Conservation (phyloP, 139 green algal genomes). For the Yamagishiella unicocca region DNA sequence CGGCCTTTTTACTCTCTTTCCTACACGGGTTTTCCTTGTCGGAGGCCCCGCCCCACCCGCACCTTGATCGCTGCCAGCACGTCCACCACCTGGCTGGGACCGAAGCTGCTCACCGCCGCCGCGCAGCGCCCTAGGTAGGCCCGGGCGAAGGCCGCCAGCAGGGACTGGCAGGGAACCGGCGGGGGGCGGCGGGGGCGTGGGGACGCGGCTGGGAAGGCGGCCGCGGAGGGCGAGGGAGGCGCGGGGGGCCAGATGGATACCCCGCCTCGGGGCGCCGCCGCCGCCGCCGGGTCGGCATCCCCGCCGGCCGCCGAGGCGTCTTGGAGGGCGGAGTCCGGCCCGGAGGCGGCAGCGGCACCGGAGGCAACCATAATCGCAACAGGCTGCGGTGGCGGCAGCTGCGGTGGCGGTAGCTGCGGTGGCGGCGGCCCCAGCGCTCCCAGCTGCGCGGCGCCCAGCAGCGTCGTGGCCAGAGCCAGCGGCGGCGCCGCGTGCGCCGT, state of each 20-base stretch:
- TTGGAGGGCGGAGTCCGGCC: too few relatives aligned
- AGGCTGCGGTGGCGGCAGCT: neutral
- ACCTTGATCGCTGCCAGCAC: slow-evolving; percentile 17
- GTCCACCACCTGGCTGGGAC: slow-evolving; percentile 36
- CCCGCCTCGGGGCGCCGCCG: too few relatives aligned
- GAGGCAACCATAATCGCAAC: too few relatives aligned
- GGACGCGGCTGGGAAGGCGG: neutral
- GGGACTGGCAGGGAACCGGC: neutral
- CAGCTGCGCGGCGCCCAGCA: slow-evolving; percentile 14
- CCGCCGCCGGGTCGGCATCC: too few relatives aligned
- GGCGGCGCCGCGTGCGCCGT: neutral
- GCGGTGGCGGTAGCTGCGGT: neutral
- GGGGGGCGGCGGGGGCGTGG: neutral
- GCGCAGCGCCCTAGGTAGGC: slow-evolving; percentile 13
- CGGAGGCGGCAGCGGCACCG: too few relatives aligned
- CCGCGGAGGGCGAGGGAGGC: too few relatives aligned
- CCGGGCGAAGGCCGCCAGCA: slow-evolving; percentile 18
- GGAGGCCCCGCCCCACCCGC: neutral
- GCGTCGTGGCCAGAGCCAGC: slow-evolving; percentile 36
- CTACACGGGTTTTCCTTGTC: too few relatives aligned
- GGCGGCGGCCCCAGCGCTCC: neutral
- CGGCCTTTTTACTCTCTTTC: neutral
- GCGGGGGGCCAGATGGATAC: too few relatives aligned
- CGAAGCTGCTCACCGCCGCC: neutral
- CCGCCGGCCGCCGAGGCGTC: too few relatives aligned